Evolutionary conservation across 73 alveolate genomes (phyloP), one percentile per base, ranked within the genome.

Genomic region (Paramecium biaurelia): DNA sequence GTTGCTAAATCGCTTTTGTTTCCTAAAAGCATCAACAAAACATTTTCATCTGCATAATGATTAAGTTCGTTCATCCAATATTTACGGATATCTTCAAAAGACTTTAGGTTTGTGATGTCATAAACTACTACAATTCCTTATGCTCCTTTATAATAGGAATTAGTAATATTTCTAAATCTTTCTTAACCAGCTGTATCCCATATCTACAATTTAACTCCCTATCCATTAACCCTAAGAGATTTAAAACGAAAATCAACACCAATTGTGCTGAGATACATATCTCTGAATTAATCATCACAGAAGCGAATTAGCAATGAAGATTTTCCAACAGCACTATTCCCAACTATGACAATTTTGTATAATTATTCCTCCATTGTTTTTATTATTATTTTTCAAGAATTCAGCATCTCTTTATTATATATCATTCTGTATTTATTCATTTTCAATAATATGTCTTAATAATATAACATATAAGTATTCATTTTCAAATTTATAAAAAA

Each of bases 231-330:
- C 57, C 92, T 89, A 7, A 97, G 85, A 8, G 94, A 59, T 92
- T 94, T 96, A 24, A 84, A 86, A 85, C 95, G 94, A 93, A 95
- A 94, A 92, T 97, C 99, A 20, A 96, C 96, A 15, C 99, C 99
- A 56, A 96, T 92, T 6, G 99, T 97, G 12, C 96, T 85, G 43
- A 95, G 58, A 70, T 94, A 94, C 70, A 93, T 43, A 32, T 94
- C 96, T 45, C 92, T 57, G 92, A 94, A 97, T 41, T 53, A 10
- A 92, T 96, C 94, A 57, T 95, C 95, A 49, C 76, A 90, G 79
- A 92, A 96, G 14, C 98, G 85, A 41, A 85, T 70, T 57, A 96
- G 72, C 70, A 96, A 79, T 32, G 95, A 41, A n/a, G 98, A 92
- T 82, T 96, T 96, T 5, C 98, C 98, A 11, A 92, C 95, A 37